These are phyloP conservation scores for Linnemannia elongata DNA, from an alignment of 192 early-diverging fungal species.

Conservation along the genomic window DNA sequence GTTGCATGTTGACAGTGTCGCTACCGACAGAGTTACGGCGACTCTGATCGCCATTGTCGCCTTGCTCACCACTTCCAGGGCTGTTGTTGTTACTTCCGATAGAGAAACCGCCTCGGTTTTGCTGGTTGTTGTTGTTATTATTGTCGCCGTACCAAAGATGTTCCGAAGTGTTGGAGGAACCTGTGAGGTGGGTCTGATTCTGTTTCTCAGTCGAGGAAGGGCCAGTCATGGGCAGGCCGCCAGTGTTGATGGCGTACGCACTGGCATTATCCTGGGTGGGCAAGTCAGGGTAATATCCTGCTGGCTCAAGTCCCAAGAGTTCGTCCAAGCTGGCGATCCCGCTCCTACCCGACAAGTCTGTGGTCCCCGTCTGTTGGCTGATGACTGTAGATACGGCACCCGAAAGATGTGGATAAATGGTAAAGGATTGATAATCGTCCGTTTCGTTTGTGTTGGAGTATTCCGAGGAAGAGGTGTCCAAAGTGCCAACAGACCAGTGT, in stretches of 20 bases:
- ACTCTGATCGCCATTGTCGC: constrained; percentile 9
- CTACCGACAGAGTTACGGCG: neutral
- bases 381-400: constrained; percentile 13
- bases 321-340: constrained; percentile 29
- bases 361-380: constrained; percentile 19
- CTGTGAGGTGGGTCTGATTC: neutral
- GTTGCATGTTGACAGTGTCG: constrained; percentile 1
- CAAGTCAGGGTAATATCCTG: constrained; percentile 11
- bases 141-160: constrained; percentile 14
- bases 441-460: neutral
- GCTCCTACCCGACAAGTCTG: constrained; percentile 22
- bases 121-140: constrained; percentile 7
- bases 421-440: neutral
- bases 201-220: constrained; percentile 6
- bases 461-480: neutral
- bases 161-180: constrained; percentile 16
- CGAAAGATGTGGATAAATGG: neutral
- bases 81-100: constrained; percentile 7
- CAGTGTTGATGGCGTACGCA: neutral
- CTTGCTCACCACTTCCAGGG: neutral
- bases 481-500: neutral
- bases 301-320: constrained; percentile 21
- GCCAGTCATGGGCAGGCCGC: constrained; percentile 10
- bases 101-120: constrained; percentile 11
- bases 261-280: neutral